phyloP scores from a whole-genome alignment of 352 stramenopile genomes.

The Blastocystis sp. region DNA sequence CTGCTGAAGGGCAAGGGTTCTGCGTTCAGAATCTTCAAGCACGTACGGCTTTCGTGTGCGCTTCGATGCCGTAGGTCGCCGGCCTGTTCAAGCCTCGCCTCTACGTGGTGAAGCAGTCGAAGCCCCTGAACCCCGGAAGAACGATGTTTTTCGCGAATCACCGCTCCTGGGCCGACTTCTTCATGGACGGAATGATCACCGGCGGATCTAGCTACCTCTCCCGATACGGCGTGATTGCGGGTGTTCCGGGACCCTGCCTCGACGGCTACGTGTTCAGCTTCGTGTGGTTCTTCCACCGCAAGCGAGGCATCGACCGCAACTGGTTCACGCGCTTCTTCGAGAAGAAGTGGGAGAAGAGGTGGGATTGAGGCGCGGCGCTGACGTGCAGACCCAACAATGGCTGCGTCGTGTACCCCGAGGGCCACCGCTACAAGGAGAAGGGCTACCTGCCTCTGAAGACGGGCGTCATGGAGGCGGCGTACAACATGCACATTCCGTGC shows the following conservation, averaged over 20 bases:
- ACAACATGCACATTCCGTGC: slow-evolving; percentile 54
- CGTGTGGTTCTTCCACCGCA: slow-evolving; percentile 69
- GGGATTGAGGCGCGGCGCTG: background rate
- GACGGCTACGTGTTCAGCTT: slow-evolving; percentile 62
- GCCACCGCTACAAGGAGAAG: slow-evolving; percentile 58
- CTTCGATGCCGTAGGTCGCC: background rate
- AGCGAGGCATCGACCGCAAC: slow-evolving; percentile 55
- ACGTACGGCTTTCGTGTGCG: background rate
- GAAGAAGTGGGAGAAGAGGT: slow-evolving; percentile 50
- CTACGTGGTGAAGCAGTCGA: slow-evolving; percentile 46
- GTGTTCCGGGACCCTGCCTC: slow-evolving; percentile 63
- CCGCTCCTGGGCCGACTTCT: slow-evolving; percentile 69
- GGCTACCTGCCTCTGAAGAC: slow-evolving; percentile 59
- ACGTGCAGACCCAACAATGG: slow-evolving; percentile 17
- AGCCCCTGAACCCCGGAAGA: slow-evolving; percentile 43
- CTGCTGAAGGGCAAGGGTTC: slow-evolving; percentile 30
- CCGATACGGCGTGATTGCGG: slow-evolving; percentile 58
- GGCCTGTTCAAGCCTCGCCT: slow-evolving; percentile 28
- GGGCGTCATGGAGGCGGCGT: slow-evolving; percentile 64
- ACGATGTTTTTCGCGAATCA: slow-evolving; percentile 69
- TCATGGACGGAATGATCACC: slow-evolving; percentile 59
- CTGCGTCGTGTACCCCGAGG: slow-evolving; percentile 66
- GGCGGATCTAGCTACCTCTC: slow-evolving; percentile 66
- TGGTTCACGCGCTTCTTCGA: slow-evolving; percentile 69
- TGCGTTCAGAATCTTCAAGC: slow-evolving; percentile 39